Percentiles rank a stretch among this genome's conserved stretches.
Evolutionary conservation across 345 rosid genomes (phyloP).

Genomic region (Salix caprea): DNA sequence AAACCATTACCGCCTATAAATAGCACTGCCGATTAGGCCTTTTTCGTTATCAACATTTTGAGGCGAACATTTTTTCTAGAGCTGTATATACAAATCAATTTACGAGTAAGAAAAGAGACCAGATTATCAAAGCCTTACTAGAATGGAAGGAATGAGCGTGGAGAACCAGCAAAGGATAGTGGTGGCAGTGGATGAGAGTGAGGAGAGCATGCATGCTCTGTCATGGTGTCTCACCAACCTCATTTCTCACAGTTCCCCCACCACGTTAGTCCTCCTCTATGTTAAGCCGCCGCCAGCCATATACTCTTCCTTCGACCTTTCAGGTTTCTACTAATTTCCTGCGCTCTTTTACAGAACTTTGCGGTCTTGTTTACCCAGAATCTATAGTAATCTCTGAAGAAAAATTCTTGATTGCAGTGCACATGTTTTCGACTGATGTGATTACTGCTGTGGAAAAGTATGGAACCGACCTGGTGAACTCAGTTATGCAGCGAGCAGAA

Average conservation of each 20-base stretch:
- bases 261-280: constrained; percentile 62
- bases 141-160: constrained; percentile 26
- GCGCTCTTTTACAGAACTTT: background rate
- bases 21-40: background rate
- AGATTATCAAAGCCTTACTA: background rate
- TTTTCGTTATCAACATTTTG: background rate
- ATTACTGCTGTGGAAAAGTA: constrained; percentile 44
- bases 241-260: constrained; percentile 32
- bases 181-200: constrained; percentile 86
- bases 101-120: background rate
- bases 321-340: constrained; percentile 36
- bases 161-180: constrained; percentile 41
- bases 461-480: constrained; percentile 44
- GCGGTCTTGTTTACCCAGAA: background rate
- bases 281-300: constrained; percentile 75
- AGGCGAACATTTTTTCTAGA: background rate
- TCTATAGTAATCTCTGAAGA: background rate
- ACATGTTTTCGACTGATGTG: constrained; percentile 50
- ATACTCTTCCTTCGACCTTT: constrained; percentile 57
- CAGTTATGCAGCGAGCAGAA: constrained; percentile 77
- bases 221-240: constrained; percentile 73
- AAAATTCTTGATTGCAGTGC: constrained; percentile 33
- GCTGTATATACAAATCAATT: background rate
- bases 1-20: background rate
- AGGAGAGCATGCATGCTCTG: constrained; percentile 90